Evolutionary conservation across 192 early-diverging fungal genomes (phyloP).

Genomic region (Rhizoclosmatium sp.): DNA sequence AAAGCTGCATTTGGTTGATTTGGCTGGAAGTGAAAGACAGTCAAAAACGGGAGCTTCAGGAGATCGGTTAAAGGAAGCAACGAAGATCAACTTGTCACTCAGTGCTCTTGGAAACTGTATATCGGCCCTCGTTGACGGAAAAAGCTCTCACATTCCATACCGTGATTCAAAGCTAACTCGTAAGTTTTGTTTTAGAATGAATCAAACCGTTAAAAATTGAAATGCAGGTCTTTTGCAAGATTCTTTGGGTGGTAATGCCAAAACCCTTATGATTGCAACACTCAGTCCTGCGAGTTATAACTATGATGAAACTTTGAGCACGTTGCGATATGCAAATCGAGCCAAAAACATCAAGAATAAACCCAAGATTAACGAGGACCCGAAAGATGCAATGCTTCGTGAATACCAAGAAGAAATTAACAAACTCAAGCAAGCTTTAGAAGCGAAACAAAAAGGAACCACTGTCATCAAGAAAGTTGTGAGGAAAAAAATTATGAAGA

Average conservation of each 20-base stretch:
- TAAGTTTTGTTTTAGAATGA: constrained; percentile 25
- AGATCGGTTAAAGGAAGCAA: constrained; percentile 69
- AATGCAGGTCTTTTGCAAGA: constrained; percentile 65
- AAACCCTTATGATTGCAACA: constrained; percentile 74
- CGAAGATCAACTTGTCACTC: constrained; percentile 70
- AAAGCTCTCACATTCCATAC: constrained; percentile 68
- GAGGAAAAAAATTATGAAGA: constrained; percentile 62
- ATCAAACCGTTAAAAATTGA: constrained; percentile 4
- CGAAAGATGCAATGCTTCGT: constrained; percentile 72
- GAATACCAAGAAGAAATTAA: constrained; percentile 72
- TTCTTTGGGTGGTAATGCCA: constrained; percentile 71
- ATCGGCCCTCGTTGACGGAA: constrained; percentile 68
- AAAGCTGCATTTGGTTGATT: constrained; percentile 69
- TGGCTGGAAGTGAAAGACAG: constrained; percentile 70
- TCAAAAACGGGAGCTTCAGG: constrained; percentile 69
- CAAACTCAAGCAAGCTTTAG: constrained; percentile 56
- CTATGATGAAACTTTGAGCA: constrained; percentile 68
- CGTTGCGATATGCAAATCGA: constrained; percentile 68
- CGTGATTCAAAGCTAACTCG: constrained; percentile 71
- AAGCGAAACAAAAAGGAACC: constrained; percentile 53
- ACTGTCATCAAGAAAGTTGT: constrained; percentile 54
- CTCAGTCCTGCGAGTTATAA: constrained; percentile 67
- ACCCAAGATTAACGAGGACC: constrained; percentile 72
- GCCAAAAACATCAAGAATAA: constrained; percentile 75
- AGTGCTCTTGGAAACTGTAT: constrained; percentile 73